Conservation (phyloP, 1,139 yeast genomes). For the Debaryomycetaceae sp. region DNA sequence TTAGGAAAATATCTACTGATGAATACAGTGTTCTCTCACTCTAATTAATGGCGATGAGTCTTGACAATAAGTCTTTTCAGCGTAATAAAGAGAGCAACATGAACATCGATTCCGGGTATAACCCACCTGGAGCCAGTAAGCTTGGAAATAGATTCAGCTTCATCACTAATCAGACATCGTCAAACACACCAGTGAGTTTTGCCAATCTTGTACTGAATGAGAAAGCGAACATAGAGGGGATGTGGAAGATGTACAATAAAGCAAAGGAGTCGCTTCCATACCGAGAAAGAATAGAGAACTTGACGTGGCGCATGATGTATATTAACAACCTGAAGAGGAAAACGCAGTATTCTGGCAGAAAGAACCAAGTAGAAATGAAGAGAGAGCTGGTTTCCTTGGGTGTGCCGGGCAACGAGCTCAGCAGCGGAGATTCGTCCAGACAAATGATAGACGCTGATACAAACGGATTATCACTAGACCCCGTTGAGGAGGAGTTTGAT, state of each 20-base stretch:
- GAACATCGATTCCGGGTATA: not conserved
- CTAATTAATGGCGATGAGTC: not conserved
- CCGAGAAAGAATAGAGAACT: conserved; percentile 70
- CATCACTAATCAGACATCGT: not conserved
- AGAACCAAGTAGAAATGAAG: not conserved
- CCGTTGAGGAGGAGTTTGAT: conserved; percentile 56
- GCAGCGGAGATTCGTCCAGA: not conserved
- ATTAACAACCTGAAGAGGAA: conserved; percentile 36
- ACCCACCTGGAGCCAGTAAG: conserved; percentile 1
- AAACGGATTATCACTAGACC: conserved; percentile 19
- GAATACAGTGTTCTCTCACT: not conserved
- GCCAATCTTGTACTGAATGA: conserved; percentile 3
- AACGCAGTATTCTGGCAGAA: not conserved
- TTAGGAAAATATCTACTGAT: not conserved
- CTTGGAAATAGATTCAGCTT: conserved; percentile 4
- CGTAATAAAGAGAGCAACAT: not conserved
- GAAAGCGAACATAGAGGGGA: conserved; percentile 40
- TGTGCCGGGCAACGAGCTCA: not conserved
- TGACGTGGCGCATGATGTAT: conserved; percentile 85
- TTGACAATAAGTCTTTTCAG: not conserved
- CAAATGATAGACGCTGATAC: conserved; percentile 1
- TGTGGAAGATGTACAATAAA: conserved; percentile 79
- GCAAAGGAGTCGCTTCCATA: conserved; percentile 80
- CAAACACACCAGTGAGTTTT: not conserved
- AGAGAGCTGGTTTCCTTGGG: not conserved